These are phyloP conservation scores for Samsoniella hepiali DNA, from an alignment of 2,329 filamentous ascomycete species.

Conservation along the genomic window DNA sequence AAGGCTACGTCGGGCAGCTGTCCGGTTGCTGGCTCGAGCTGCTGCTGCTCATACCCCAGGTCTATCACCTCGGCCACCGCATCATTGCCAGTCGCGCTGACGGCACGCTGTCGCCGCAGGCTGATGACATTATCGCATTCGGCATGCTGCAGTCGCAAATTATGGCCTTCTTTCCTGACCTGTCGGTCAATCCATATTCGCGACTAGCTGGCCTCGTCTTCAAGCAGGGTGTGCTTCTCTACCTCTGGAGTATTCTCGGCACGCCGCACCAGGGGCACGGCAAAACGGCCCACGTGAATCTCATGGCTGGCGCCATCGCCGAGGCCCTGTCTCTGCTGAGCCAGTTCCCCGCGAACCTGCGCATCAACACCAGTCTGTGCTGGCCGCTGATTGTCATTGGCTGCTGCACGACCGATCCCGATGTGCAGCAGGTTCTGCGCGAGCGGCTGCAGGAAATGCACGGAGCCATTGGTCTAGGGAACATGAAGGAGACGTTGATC, in stretches of 20 bases:
- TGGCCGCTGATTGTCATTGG: constrained; percentile 40
- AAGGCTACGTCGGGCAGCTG: constrained; percentile 35
- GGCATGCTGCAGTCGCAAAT: constrained; percentile 42
- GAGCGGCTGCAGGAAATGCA: constrained; percentile 34
- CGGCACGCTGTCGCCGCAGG: constrained; percentile 23
- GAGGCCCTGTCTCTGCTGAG: constrained; percentile 31
- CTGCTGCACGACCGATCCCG: constrained; percentile 33
- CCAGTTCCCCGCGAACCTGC: constrained; percentile 31
- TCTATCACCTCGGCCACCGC: constrained; percentile 42
- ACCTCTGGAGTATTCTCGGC: constrained; percentile 37
- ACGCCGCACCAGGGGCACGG: constrained; percentile 25
- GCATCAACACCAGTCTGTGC: constrained; percentile 40
- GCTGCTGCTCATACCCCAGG: constrained; percentile 35
- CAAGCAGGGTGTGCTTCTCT: constrained; percentile 43
- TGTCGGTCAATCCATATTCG: constrained; percentile 34
- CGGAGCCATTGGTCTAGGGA: constrained; percentile 40
- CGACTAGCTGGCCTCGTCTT: constrained; percentile 41
- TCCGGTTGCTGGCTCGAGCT: constrained; percentile 40
- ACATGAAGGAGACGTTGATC: constrained; percentile 42
- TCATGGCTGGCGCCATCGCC: constrained; percentile 30
- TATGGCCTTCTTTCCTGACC: constrained; percentile 37
- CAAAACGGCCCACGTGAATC: constrained; percentile 24
- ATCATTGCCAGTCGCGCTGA: constrained; percentile 33
- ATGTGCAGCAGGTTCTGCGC: constrained; percentile 36
- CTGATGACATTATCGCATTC: constrained; percentile 43